Base-by-base conservation (phyloP, 805 yeast species). In the Cyberlindnera xishuangbannaensis region DNA sequence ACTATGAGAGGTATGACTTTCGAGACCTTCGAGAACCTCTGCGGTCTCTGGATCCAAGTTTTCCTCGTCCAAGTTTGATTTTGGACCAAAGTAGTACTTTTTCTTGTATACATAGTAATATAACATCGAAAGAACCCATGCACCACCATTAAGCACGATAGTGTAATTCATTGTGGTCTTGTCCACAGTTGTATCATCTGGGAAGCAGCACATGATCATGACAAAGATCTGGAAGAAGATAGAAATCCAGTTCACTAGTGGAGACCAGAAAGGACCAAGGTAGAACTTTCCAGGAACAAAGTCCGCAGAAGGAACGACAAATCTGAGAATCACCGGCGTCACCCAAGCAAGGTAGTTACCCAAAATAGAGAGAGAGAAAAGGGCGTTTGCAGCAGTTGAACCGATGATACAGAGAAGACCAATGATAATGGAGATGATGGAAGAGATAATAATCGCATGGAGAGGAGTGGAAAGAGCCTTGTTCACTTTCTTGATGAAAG, bases 341-440 rank as follows among this genome's bases (percentile, higher is more conserved):
- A 73, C 64, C 83, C 84, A 74, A 3, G 83, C 74, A 18, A 78
- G 56, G 44, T 71, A 69, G 51, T 77, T 75, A 36, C 83, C 79
- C 8, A 80, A 71, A 39, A 77, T 70, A 21, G 71, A 72, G 25
- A 80, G 61, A 1, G 83, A 71, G 59, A 80, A 81, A 28, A 81
- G 62, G n/a, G 87, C 86, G 37, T 61, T 64, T 3, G 85, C 74
- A 15, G 86, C 84, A 5, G 76, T 64, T 3, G 67, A 40, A 26
- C 76, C 77, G 34, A 77, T 75, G 33, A 80, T 56, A 39, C 76
- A 70, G 39, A 80, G 59, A 35, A 73, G 64, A 8, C 86, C 86
- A 15, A 79, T 46, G 7, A 69, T 34, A 8, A 73, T 50, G n/a
- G 71, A 75, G 51, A n/a, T 52, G 33, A 11, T 76, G 72, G 25